Conservation (phyloP, 208 protist species). For the Lotmaria passim region DNA sequence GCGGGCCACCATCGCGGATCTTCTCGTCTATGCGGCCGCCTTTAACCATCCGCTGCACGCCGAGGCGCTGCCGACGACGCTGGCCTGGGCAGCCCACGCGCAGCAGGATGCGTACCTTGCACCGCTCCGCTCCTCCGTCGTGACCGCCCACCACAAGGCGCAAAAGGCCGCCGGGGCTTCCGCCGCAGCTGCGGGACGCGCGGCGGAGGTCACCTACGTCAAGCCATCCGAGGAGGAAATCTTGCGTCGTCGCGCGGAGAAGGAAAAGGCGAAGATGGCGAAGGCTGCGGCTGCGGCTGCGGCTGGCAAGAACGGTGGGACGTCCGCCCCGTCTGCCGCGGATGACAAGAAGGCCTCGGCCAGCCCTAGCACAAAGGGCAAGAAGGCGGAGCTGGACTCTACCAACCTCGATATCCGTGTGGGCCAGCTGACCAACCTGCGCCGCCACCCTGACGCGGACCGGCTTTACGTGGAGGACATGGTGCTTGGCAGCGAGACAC, state of each 20-base stretch:
- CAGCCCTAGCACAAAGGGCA: slow-evolving; percentile 22
- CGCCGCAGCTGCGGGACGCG: not conserved
- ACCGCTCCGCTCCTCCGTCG: slow-evolving; percentile 35
- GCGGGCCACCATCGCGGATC: slow-evolving; percentile 68
- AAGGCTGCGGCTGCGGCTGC: slow-evolving; percentile 40
- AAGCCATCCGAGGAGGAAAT: slow-evolving; percentile 88
- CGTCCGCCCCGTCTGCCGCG: not conserved
- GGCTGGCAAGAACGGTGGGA: not conserved
- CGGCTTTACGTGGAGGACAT: slow-evolving; percentile 93
- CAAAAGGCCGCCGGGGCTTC: slow-evolving; percentile 8
- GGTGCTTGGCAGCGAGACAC: slow-evolving; percentile 88
- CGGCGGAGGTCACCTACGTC: slow-evolving; percentile 43
- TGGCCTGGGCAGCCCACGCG: slow-evolving; percentile 46
- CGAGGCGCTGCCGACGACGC: slow-evolving; percentile 37
- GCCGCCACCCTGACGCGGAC: slow-evolving; percentile 85
- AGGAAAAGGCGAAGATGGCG: slow-evolving; percentile 67
- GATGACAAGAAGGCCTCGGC: slow-evolving; percentile 10
- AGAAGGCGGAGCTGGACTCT: slow-evolving; percentile 41
- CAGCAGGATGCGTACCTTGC: slow-evolving; percentile 50
- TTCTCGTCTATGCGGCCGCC: slow-evolving; percentile 73
- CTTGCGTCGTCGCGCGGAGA: slow-evolving; percentile 70
- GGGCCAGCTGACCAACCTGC: slow-evolving; percentile 80
- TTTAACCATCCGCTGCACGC: slow-evolving; percentile 43
- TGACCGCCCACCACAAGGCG: slow-evolving; percentile 1
- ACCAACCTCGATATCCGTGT: slow-evolving; percentile 74